Evolutionary conservation across 2,329 filamentous ascomycete species (phyloP), one percentile per base, ranked within the genome.

Genomic region (Allantophomopsis cytisporea): DNA sequence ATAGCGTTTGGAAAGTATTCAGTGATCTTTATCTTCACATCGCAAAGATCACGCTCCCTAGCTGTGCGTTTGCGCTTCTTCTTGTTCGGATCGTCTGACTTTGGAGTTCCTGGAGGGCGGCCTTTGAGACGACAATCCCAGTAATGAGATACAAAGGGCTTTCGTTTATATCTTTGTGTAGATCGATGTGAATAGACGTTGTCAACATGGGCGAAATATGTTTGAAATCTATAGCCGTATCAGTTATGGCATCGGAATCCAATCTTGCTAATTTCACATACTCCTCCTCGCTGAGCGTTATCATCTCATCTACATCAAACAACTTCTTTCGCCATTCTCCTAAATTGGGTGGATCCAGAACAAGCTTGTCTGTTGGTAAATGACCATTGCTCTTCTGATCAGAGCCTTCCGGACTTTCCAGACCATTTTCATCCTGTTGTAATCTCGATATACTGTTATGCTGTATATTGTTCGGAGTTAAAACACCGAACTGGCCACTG

Each of bases 1-100:
- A 56, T 54, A 39, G 55, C 61, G 31, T 69, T 72, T 8, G 79
- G 72, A 39, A 81, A 80, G 60, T 83, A 84, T 57, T 88, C 83
- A 2, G 81, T 86, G 43, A 88, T 84, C 57, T 87, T 88, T 56
- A 88, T 86, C 60, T 88, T 88, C 46, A 88, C 83, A 56, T 88
- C 82, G 55, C 83, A 89, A n/a, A 87, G 66, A 59, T 87, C 80
- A 11, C 80, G 69, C 56, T 83, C 76, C 33, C 83, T 68, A n/a
- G 79, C 79, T 30, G 71, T 76, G 18, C 83, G 76, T 59, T 85
- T 87, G 31, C 83, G 71, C 58, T 86, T 87, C 67, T 85, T 87
- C 64, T 86, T 87, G 55, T 76, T 78, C 0, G 83, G 83, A 50
- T 88, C 82, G 36, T 82, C 75, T 1, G 80, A 83, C 56, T 88